These are phyloP conservation scores for Xylaria digitata DNA, from an alignment of 2,329 filamentous ascomycete species.

Conservation along the genomic window DNA sequence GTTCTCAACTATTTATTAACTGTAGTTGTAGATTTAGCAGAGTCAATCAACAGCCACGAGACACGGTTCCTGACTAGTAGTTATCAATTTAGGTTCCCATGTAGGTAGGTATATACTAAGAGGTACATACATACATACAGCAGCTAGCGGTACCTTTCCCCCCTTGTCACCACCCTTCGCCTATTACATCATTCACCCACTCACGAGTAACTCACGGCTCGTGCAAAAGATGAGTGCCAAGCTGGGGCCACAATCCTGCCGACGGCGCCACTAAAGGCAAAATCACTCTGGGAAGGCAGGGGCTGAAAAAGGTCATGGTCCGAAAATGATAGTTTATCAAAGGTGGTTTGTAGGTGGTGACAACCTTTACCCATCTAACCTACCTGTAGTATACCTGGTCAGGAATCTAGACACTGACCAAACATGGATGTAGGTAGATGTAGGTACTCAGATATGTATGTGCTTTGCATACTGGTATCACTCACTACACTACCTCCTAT, in stretches of 20 bases:
- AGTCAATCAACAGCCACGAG: too few species aligned
- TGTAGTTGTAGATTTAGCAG: too few species aligned
- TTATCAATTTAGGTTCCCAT: too few species aligned
- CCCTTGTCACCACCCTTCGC: conserved; percentile 12
- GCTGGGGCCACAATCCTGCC: neutral
- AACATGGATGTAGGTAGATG: neutral
- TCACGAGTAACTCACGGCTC: neutral
- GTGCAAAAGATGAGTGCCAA: conserved; percentile 1
- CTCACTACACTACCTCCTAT: too few species aligned
- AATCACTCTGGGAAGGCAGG: conserved; percentile 1
- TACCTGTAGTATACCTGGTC: conserved; percentile 7
- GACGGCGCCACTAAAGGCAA: neutral
- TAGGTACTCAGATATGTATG: too few species aligned
- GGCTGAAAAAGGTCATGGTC: too few species aligned
- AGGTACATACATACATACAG: neutral
- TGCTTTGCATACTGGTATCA: too few species aligned
- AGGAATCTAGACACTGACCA: neutral
- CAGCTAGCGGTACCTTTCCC: too few species aligned
- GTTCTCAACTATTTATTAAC: too few species aligned
- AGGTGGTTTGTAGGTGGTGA: neutral
- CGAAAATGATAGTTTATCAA: too few species aligned
- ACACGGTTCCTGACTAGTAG: too few species aligned
- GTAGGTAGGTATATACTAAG: neutral
- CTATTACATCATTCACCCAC: conserved; percentile 31
- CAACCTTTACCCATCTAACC: neutral